Conservation (phyloP, 2,329 filamentous ascomycete species). For the Monosporascus ibericus region DNA sequence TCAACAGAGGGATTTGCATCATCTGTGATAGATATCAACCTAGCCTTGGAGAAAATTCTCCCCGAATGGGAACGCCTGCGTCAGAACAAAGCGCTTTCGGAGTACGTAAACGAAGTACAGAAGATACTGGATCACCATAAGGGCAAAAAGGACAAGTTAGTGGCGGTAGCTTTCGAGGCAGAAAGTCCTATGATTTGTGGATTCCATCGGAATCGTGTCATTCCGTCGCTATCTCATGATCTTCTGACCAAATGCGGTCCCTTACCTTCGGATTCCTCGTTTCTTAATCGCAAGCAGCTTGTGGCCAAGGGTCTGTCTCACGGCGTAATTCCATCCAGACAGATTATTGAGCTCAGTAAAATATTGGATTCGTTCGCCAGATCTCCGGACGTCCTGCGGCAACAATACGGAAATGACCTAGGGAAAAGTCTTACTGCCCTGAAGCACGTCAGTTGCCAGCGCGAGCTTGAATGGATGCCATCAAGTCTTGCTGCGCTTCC, state of each 20-base stretch:
- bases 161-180: background rate
- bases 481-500: background rate
- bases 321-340: background rate
- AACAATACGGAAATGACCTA: constrained; percentile 28
- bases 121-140: constrained; percentile 2
- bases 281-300: background rate
- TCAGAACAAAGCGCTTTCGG: constrained; percentile 8
- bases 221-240: constrained; percentile 5
- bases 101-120: constrained; percentile 8
- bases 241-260: background rate
- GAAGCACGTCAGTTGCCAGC: background rate
- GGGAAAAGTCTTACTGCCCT: constrained; percentile 11
- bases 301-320: background rate
- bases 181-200: constrained; percentile 1
- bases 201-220: background rate
- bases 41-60: constrained; percentile 3
- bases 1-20: background rate
- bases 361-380: constrained; percentile 26
- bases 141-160: background rate
- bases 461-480: background rate
- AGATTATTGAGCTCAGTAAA: constrained; percentile 16
- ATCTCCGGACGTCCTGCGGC: constrained; percentile 27
- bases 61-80: constrained; percentile 13
- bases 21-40: constrained; percentile 3
- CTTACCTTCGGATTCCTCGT: no score